phyloP scores from a whole-genome alignment of 768 basidiomycete species.

The Cystobasidiopsis lactophilus region DNA sequence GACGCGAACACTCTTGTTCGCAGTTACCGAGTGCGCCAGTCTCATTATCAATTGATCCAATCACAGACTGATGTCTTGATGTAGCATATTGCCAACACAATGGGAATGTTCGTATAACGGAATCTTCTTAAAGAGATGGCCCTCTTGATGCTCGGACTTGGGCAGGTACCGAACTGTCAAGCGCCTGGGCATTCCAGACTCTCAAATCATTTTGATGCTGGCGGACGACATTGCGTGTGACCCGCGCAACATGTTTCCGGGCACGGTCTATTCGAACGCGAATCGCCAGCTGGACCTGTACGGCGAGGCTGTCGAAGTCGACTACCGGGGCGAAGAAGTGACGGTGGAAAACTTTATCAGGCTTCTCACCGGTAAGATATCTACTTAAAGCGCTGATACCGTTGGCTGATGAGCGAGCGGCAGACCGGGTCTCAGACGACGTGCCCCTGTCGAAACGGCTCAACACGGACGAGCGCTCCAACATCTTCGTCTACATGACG shows the following conservation, averaged over 20 bases:
- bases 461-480: slow-evolving; percentile 67
- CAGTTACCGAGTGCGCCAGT: neutral
- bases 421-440: slow-evolving; percentile 63
- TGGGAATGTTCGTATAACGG: slow-evolving; percentile 89
- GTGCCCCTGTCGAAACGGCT: slow-evolving; percentile 81
- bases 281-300: slow-evolving; percentile 69
- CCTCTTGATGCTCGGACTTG: neutral
- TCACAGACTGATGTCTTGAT: neutral
- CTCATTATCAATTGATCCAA: neutral
- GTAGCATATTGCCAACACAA: slow-evolving; percentile 96
- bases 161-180: slow-evolving; percentile 91
- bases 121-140: slow-evolving; percentile 3
- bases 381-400: neutral
- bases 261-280: slow-evolving; percentile 72
- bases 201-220: slow-evolving; percentile 96
- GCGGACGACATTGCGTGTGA: slow-evolving; percentile 94
- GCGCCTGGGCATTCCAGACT: slow-evolving; percentile 90
- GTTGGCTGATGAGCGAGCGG: neutral
- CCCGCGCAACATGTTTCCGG: slow-evolving; percentile 71
- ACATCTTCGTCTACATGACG: slow-evolving; percentile 94
- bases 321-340: slow-evolving; percentile 94
- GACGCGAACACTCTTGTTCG: neutral
- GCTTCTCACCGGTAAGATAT: slow-evolving; percentile 54
- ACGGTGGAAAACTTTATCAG: slow-evolving; percentile 90
- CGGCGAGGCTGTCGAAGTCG: slow-evolving; percentile 90